Percentiles rank a stretch among this genome's conserved stretches.
Conservation (phyloP, 176 grass and related monocot species). For the Echinochloa phyllopogon region DNA sequence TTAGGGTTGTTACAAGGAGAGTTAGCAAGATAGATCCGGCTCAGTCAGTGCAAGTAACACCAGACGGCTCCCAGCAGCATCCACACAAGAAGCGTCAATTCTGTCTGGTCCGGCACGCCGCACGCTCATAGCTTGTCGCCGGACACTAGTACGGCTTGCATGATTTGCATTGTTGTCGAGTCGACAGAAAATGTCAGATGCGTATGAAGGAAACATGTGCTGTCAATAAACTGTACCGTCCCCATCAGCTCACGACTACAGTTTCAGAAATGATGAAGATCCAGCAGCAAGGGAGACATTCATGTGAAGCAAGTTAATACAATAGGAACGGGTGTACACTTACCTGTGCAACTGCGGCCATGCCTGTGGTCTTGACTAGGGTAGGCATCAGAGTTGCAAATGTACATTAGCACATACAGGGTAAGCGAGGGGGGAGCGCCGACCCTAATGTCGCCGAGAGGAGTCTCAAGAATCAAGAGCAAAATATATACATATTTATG, state of each 20-base stretch:
- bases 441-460: neutral
- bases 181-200: neutral
- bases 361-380: neutral
- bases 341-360: neutral
- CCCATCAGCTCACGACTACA: neutral
- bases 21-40: neutral
- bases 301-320: neutral
- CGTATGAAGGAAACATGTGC: neutral
- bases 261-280: neutral
- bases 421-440: neutral
- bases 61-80: neutral
- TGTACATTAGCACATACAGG: neutral
- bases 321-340: neutral
- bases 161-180: neutral
- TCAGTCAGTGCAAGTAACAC: neutral
- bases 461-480: neutral
- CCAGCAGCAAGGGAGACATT: neutral
- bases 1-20: too few relatives aligned
- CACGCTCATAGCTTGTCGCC: neutral
- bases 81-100: neutral
- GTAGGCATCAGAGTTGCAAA: neutral
- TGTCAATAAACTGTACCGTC: neutral
- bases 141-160: neutral
- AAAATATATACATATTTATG: conserved; percentile 42
- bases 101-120: neutral